Percentiles rank a stretch among this genome's conserved stretches.
phyloP scores from a whole-genome alignment of 176 grass and related monocot species.

The Aegilops bicornis region DNA sequence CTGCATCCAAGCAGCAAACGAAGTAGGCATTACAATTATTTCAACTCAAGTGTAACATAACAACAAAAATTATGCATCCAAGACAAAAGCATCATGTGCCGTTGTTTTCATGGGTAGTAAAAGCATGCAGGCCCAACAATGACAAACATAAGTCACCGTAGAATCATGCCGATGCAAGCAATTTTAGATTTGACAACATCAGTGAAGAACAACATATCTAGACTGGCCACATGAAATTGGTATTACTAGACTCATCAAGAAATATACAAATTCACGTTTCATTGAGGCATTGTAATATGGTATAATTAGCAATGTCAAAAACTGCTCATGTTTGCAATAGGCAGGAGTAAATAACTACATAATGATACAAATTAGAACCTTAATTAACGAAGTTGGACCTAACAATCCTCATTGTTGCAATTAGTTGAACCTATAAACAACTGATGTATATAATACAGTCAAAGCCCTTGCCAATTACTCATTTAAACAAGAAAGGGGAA shows the following conservation, averaged over 20 bases:
- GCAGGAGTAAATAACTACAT: not conserved
- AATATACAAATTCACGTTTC: not conserved
- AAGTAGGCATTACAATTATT: not conserved
- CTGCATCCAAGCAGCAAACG: conserved; percentile 49
- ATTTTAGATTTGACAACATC: not conserved
- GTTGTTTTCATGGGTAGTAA: not conserved
- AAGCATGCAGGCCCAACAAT: not conserved
- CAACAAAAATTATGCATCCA: conserved; percentile 8
- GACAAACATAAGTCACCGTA: conserved; percentile 6
- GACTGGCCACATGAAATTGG: not conserved
- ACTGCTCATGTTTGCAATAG: not conserved
- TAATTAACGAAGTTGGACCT: not conserved
- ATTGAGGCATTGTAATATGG: not conserved
- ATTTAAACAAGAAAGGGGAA: not conserved
- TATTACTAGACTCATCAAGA: not conserved
- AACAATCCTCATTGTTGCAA: not conserved
- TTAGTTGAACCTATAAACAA: not conserved
- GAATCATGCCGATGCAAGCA: not conserved
- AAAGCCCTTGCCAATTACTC: not conserved
- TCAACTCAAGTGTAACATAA: not conserved
- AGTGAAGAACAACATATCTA: not conserved
- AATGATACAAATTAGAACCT: conserved; percentile 1
- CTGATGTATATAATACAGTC: not conserved
- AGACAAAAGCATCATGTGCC: conserved; percentile 6
- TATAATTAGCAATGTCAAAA: not conserved